Percentiles rank a stretch among this genome's conserved stretches.
Conservation (phyloP, 2,329 filamentous ascomycete species). For the Eutypella sp. region DNA sequence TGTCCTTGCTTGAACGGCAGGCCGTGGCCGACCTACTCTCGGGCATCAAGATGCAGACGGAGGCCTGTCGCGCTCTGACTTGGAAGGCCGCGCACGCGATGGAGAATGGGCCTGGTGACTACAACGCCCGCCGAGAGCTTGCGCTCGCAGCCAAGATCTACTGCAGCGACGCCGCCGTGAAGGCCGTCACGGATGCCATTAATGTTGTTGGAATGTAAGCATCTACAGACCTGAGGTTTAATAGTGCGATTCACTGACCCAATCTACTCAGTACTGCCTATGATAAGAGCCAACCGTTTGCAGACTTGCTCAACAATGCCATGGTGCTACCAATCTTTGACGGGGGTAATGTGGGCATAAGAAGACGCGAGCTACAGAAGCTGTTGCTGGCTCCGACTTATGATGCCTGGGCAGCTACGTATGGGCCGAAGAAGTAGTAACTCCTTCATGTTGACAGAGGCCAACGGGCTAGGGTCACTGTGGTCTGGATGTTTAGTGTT, state of each 20-base stretch:
- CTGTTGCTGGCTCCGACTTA: constrained; percentile 40
- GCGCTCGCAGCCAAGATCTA: constrained; percentile 47
- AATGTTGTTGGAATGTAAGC: constrained; percentile 45
- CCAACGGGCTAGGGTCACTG: too few species aligned
- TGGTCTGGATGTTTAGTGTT: not conserved
- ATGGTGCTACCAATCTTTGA: constrained; percentile 46
- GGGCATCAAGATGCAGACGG: constrained; percentile 46
- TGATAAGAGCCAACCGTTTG: constrained; percentile 35
- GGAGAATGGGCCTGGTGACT: constrained; percentile 35
- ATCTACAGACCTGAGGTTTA: not conserved
- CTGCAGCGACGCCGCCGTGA: constrained; percentile 44
- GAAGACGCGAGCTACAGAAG: constrained; percentile 42
- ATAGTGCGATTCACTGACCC: not conserved
- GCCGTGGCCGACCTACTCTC: constrained; percentile 47
- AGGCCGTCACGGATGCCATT: constrained; percentile 44
- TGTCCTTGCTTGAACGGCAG: constrained; percentile 42
- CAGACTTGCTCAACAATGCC: constrained; percentile 38
- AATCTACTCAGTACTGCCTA: constrained; percentile 32
- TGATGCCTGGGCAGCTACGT: constrained; percentile 39
- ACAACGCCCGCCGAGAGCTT: constrained; percentile 36
- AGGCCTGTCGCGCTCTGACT: constrained; percentile 43
- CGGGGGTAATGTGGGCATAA: constrained; percentile 49
- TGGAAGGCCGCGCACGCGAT: constrained; percentile 46
- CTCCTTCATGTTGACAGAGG: too few species aligned
- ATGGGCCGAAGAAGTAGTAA: constrained; percentile 8